Percentiles rank a stretch among this genome's conserved stretches.
Conservation (phyloP, 306 rosid species). For the Trifolium subterraneum region DNA sequence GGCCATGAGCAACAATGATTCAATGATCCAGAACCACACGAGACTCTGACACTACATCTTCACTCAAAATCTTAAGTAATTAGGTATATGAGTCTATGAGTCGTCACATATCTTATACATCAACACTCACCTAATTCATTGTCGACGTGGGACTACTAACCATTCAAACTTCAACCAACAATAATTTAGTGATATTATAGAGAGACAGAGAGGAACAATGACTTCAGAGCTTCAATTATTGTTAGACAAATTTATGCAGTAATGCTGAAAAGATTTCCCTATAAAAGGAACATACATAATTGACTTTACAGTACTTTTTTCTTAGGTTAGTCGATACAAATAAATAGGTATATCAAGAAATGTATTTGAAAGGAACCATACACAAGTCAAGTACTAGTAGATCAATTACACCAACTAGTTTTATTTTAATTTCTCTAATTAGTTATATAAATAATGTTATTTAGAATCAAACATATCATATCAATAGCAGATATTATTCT, state of each 20-base stretch:
- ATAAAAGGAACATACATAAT: not conserved
- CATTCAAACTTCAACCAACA: no score
- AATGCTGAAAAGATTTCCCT: not conserved
- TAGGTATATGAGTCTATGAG: no score
- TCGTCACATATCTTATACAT: no score
- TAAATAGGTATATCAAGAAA: not conserved
- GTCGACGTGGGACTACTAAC: no score
- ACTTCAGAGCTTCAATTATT: not conserved
- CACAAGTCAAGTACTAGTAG: not conserved
- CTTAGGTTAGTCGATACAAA: not conserved
- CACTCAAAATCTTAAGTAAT: no score
- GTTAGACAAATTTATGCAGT: not conserved
- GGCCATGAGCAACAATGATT: no score
- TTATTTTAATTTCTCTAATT: not conserved
- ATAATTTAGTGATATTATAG: no score
- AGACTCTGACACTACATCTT: no score
- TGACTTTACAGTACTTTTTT: not conserved
- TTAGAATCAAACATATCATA: slow-evolving; percentile 47
- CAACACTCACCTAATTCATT: no score
- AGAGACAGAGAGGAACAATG: not conserved
- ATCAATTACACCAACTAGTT: slow-evolving; percentile 1
- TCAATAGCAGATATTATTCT: slow-evolving; percentile 47
- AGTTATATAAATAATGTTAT: slow-evolving; percentile 6
- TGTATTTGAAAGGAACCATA: not conserved
- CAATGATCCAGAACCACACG: no score